Percentiles rank a stretch among this genome's conserved stretches.
Conservation (phyloP, 768 basidiomycete genomes). For the Ramaria rubella region DNA sequence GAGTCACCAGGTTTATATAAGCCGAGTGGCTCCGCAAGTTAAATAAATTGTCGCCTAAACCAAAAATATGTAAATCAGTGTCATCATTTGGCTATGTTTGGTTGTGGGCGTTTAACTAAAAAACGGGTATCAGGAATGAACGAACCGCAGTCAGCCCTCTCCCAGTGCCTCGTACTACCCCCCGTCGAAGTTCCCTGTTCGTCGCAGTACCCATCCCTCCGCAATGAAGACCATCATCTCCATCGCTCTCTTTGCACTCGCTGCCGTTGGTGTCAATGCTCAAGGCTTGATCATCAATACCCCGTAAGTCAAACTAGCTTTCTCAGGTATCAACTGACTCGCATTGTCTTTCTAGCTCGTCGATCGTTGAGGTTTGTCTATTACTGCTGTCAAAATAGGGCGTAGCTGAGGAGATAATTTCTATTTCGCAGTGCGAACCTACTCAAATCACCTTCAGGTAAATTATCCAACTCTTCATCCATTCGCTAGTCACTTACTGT, state of each 20-base stretch:
- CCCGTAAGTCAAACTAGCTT: slow-evolving; percentile 45
- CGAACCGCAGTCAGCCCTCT: background rate
- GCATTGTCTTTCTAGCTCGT: background rate
- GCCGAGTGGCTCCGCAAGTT: too few species aligned
- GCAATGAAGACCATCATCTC: slow-evolving; percentile 21
- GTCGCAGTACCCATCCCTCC: background rate
- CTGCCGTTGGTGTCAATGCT: slow-evolving; percentile 37
- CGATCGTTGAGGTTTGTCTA: background rate
- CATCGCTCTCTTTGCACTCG: slow-evolving; percentile 30
- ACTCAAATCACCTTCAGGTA: slow-evolving; percentile 35
- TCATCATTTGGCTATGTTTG: background rate
- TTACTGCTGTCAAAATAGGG: slow-evolving; percentile 1
- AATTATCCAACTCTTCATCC: too few species aligned
- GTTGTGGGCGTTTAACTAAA: background rate
- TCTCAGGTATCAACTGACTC: background rate
- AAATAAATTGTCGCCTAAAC: too few species aligned
- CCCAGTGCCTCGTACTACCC: background rate
- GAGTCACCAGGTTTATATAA: too few species aligned
- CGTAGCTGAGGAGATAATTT: background rate
- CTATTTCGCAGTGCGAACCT: slow-evolving; percentile 44
- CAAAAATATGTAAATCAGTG: too few species aligned
- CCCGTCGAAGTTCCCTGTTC: background rate
- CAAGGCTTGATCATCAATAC: slow-evolving; percentile 57
- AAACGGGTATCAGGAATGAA: background rate
- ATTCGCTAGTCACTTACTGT: background rate